phyloP scores from a whole-genome alignment of 2,329 filamentous ascomycete species.

The Malbranchea zuffiana region DNA sequence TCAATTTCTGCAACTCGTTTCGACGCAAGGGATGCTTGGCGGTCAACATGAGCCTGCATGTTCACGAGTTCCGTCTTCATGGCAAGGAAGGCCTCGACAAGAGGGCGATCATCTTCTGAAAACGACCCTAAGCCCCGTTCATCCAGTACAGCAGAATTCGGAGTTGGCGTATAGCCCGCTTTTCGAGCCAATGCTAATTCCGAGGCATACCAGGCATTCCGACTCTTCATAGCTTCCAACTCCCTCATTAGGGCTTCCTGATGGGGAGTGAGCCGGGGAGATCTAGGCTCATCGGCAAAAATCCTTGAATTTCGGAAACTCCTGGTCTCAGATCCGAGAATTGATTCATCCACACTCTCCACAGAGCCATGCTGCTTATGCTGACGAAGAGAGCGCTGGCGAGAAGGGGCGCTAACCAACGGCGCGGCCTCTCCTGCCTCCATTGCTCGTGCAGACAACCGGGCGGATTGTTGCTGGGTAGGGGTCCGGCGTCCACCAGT shows the following conservation, averaged over 20 bases:
- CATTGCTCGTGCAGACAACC: conserved; percentile 34
- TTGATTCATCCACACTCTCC: conserved; percentile 55
- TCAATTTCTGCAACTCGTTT: conserved; percentile 89
- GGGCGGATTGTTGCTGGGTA: conserved; percentile 37
- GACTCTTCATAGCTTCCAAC: conserved; percentile 69
- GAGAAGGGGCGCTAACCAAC: conserved; percentile 32
- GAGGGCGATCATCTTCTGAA: conserved; percentile 78
- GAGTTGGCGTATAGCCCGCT: conserved; percentile 62
- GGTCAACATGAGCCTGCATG: conserved; percentile 80
- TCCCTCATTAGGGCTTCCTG: conserved; percentile 67
- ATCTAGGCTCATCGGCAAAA: conserved; percentile 35
- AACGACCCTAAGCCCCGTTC: conserved; percentile 67
- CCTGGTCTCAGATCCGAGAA: conserved; percentile 34
- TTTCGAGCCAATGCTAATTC: conserved; percentile 87
- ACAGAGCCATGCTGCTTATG: conserved; percentile 53
- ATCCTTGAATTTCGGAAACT: conserved; percentile 32
- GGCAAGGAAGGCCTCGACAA: conserved; percentile 81
- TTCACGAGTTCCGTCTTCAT: conserved; percentile 85
- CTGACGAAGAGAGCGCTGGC: conserved; percentile 45
- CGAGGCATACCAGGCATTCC: conserved; percentile 94
- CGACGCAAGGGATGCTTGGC: conserved; percentile 73
- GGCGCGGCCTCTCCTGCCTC: conserved; percentile 38
- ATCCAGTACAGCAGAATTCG: conserved; percentile 50
- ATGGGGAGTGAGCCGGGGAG: conserved; percentile 35
- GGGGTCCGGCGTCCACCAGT: conserved; percentile 56